Conservation (phyloP, 2,329 filamentous ascomycete genomes). For the Amphichorda felina region DNA sequence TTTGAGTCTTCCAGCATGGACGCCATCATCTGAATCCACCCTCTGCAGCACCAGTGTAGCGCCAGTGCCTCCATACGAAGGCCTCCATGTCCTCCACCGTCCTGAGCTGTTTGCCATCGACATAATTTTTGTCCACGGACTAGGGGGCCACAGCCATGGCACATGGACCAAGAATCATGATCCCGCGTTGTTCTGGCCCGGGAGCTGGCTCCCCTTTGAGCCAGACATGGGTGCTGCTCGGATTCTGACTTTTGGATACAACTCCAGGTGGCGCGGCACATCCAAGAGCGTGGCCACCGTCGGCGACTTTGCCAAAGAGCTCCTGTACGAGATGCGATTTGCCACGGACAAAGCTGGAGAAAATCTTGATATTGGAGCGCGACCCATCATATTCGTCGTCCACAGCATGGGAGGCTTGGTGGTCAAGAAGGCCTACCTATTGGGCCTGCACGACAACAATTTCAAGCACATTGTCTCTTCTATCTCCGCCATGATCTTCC, state of each 20-base stretch:
- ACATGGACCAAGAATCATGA: conserved; percentile 2
- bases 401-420: conserved; percentile 4
- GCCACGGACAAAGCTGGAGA: background rate
- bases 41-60: too few species aligned
- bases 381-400: conserved; percentile 2
- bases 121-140: too few species aligned
- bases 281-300: background rate
- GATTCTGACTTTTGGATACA: conserved; percentile 2
- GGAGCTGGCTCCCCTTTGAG: conserved; percentile 1
- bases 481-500: too few species aligned
- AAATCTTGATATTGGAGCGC: background rate
- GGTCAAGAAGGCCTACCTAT: conserved; percentile 2
- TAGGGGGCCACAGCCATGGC: background rate
- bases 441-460: conserved; percentile 1
- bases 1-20: too few species aligned
- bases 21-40: too few species aligned
- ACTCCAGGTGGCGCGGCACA: background rate
- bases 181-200: background rate
- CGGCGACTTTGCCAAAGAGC: background rate
- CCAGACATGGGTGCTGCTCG: background rate
- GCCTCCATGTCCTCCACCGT: too few species aligned
- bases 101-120: too few species aligned
- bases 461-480: too few species aligned
- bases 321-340: background rate
- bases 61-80: too few species aligned